Evolutionary conservation across 73 alveolate genomes (phyloP).

Genomic region (Paramecium tetraurelia): DNA sequence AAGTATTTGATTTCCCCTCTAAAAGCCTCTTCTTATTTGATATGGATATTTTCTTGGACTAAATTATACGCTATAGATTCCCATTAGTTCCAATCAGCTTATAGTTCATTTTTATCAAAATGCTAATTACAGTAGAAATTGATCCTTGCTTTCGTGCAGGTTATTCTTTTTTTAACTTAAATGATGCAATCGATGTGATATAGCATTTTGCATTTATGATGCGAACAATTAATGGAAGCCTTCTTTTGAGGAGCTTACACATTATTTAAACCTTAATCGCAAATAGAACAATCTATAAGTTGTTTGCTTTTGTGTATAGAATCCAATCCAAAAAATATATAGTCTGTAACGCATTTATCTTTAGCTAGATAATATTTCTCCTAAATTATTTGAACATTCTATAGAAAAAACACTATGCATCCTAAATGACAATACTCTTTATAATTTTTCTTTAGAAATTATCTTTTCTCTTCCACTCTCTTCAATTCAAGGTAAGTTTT

Average conservation of each 20-base stretch:
- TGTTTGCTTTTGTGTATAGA: neutral
- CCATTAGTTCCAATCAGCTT: neutral
- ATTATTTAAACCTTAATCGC: neutral
- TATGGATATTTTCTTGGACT: neutral
- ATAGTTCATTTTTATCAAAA: neutral
- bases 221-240: neutral
- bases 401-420: neutral
- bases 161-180: neutral
- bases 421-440: neutral
- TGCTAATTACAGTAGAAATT: neutral
- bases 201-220: neutral
- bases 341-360: neutral
- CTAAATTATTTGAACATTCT: neutral
- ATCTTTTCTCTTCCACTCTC: neutral
- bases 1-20: neutral
- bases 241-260: neutral
- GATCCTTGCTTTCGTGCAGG: neutral
- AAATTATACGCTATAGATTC: neutral
- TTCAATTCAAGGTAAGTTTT: neutral
- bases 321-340: neutral
- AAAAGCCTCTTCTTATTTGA: neutral
- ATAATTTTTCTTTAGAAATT: neutral
- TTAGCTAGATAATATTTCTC: neutral
- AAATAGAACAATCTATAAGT: neutral
- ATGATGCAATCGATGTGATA: neutral